Evolutionary conservation across 2,329 filamentous ascomycete genomes (phyloP).

Genomic region (Penicillium sp.): DNA sequence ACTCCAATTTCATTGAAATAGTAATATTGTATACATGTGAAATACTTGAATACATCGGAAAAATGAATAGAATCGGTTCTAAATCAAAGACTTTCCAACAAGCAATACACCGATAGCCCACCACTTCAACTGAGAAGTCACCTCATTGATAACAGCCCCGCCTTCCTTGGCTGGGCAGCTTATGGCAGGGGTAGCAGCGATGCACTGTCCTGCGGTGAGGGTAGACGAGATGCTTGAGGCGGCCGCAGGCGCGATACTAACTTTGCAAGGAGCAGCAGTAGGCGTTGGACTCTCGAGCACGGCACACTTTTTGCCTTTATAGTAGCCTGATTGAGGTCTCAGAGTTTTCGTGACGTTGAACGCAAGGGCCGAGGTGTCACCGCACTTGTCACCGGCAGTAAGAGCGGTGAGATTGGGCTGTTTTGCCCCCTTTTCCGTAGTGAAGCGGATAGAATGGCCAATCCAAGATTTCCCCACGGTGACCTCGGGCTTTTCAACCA

Average conservation of each 20-base stretch:
- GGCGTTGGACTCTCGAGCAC: no score
- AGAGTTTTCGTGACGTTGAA: conserved; percentile 6
- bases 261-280: no score
- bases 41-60: neutral
- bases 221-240: neutral
- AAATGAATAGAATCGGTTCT: neutral
- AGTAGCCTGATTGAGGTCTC: no score
- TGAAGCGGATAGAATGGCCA: neutral
- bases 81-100: neutral
- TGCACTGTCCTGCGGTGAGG: neutral
- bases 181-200: accelerated
- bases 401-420: conserved; percentile 1
- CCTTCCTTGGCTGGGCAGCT: neutral
- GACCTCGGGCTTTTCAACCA: no score
- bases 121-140: neutral
- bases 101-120: neutral
- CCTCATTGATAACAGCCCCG: neutral
- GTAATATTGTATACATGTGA: neutral
- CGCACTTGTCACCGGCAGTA: neutral
- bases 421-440: neutral
- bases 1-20: neutral
- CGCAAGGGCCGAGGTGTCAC: neutral
- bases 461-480: no score
- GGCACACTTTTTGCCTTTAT: no score
- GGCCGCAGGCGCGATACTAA: no score